Conservation (phyloP, 768 basidiomycete genomes). For the Tylopilus felleus region DNA sequence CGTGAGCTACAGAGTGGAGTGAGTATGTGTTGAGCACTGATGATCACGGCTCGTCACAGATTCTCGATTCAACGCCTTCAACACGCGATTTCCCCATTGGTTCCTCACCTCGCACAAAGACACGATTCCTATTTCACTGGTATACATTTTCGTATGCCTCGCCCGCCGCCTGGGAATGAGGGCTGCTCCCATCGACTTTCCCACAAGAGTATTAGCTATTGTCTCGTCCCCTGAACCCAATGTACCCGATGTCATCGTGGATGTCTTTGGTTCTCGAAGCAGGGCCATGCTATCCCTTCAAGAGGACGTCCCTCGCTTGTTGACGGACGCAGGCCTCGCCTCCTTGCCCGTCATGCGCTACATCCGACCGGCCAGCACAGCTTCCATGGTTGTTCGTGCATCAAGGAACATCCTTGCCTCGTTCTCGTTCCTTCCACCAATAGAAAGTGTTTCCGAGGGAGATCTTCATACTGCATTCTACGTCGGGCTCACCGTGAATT, state of each 20-base stretch:
- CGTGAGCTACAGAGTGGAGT: constrained; percentile 30
- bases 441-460: constrained; percentile 28
- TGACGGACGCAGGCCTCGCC: constrained; percentile 26
- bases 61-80: constrained; percentile 39
- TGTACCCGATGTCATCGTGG: constrained; percentile 40
- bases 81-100: constrained; percentile 56
- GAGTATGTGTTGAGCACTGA: neutral
- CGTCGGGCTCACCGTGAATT: constrained; percentile 36
- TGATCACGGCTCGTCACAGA: constrained; percentile 24
- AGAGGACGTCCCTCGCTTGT: constrained; percentile 34
- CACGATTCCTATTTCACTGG: constrained; percentile 59
- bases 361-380: constrained; percentile 29
- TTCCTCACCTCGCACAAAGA: constrained; percentile 49
- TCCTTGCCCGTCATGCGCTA: constrained; percentile 18
- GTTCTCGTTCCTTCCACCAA: constrained; percentile 20
- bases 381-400: constrained; percentile 40
- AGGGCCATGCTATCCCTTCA: constrained; percentile 33
- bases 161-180: constrained; percentile 48
- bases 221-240: constrained; percentile 38
- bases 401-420: constrained; percentile 39
- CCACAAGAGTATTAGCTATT: constrained; percentile 51
- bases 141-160: constrained; percentile 55
- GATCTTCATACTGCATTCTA: constrained; percentile 35
- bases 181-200: constrained; percentile 56
- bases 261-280: constrained; percentile 44